phyloP scores from a whole-genome alignment of 495 filamentous ascomycete genomes.

The Xylaria bambusicola region DNA sequence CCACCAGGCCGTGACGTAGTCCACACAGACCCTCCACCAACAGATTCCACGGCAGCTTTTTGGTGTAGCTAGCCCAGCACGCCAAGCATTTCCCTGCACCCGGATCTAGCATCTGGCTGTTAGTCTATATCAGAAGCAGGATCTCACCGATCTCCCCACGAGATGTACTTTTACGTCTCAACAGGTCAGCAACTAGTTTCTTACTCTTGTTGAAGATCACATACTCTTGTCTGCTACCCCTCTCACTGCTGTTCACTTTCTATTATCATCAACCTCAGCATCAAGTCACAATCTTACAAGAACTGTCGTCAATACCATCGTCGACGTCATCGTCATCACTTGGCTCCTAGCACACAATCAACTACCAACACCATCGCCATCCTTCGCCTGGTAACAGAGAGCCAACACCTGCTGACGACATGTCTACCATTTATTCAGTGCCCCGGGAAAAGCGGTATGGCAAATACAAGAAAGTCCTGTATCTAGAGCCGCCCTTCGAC shows the following conservation, averaged over 20 bases:
- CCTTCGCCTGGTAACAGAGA: neutral
- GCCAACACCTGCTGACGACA: slow-evolving; percentile 22
- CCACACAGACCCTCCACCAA: slow-evolving; percentile 2
- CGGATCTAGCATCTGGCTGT: slow-evolving; percentile 1
- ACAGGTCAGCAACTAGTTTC: slow-evolving; percentile 26
- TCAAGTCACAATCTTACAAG: no score
- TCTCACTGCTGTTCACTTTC: neutral
- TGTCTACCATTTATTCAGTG: slow-evolving; percentile 32
- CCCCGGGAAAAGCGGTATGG: slow-evolving; percentile 32
- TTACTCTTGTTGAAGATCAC: slow-evolving; percentile 11
- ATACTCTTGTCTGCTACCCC: no score
- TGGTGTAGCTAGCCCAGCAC: slow-evolving; percentile 1
- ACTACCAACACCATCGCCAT: neutral
- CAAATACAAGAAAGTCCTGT: slow-evolving; percentile 49
- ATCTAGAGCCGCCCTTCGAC: slow-evolving; percentile 44
- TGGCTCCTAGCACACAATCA: slow-evolving; percentile 1
- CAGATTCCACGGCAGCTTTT: no score
- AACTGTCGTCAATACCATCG: neutral
- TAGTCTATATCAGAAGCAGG: slow-evolving; percentile 12
- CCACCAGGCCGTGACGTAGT: slow-evolving; percentile 17
- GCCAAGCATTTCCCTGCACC: neutral
- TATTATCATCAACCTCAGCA: neutral
- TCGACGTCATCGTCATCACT: neutral
- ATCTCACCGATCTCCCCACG: slow-evolving; percentile 8
- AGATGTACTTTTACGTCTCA: slow-evolving; percentile 33